phyloP scores from a whole-genome alignment of 192 early-diverging fungal genomes.

The Dimargaris cristalligena region DNA sequence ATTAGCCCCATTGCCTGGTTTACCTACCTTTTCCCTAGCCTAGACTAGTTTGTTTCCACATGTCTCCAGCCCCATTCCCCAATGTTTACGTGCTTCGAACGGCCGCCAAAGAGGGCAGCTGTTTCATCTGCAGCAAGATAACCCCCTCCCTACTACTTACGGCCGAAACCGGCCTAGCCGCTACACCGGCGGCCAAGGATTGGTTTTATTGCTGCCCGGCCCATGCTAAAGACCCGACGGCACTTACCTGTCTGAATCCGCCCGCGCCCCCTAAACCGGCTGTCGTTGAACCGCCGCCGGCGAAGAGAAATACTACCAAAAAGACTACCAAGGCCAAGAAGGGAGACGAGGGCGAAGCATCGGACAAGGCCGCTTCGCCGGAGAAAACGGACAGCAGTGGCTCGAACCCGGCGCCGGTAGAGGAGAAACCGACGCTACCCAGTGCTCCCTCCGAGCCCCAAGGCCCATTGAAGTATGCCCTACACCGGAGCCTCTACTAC shows the following conservation, averaged over 20 bases:
- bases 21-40: too few species aligned
- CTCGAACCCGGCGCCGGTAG: too few species aligned
- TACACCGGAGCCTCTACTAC: not conserved
- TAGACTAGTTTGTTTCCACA: too few species aligned
- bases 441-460: too few species aligned
- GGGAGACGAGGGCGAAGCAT: not conserved
- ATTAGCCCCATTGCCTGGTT: too few species aligned
- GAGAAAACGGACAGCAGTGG: not conserved
- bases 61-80: slow-evolving; percentile 1
- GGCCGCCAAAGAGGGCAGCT: slow-evolving; percentile 1
- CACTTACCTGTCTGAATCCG: not conserved
- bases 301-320: not conserved
- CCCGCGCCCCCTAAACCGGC: not conserved
- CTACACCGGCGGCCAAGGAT: not conserved
- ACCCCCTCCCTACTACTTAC: not conserved
- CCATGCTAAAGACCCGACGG: not conserved
- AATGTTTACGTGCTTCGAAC: not conserved
- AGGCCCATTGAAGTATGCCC: not conserved
- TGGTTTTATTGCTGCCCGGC: slow-evolving; percentile 2
- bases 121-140: not conserved
- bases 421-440: too few species aligned
- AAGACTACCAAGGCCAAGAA: not conserved
- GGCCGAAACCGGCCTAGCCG: not conserved
- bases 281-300: not conserved
- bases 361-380: not conserved